phyloP scores from a whole-genome alignment of 2,329 filamentous ascomycete genomes.

The Torrubiellomyces zombiae region DNA sequence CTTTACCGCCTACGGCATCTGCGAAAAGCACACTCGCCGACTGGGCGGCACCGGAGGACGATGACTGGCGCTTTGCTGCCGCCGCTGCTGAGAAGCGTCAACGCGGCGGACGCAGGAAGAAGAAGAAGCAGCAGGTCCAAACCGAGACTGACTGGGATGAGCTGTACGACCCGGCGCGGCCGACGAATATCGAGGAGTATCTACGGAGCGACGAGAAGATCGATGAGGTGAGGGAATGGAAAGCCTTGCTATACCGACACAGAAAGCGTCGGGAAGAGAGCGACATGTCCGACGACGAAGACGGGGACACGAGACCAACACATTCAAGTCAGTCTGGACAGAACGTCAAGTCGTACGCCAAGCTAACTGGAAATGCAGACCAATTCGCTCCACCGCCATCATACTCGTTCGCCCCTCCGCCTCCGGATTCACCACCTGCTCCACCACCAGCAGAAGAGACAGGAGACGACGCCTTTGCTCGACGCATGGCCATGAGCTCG shows the following conservation, averaged over 20 bases:
- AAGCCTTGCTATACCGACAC: slow-evolving; percentile 60
- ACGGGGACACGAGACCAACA: slow-evolving; percentile 12
- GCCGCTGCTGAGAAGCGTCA: slow-evolving; percentile 45
- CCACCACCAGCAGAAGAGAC: slow-evolving; percentile 39
- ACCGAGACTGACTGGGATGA: slow-evolving; percentile 74
- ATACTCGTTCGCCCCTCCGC: slow-evolving; percentile 40
- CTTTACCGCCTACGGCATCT: slow-evolving; percentile 14
- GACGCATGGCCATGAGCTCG: slow-evolving; percentile 41
- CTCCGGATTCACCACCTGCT: slow-evolving; percentile 25
- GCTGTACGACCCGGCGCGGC: slow-evolving; percentile 69
- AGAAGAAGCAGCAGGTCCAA: slow-evolving; percentile 45
- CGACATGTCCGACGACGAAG: slow-evolving; percentile 23
- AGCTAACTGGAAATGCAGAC: slow-evolving; percentile 17
- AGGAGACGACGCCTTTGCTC: slow-evolving; percentile 54
- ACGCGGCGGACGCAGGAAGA: slow-evolving; percentile 64
- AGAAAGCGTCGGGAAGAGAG: slow-evolving; percentile 28
- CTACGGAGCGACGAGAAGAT: slow-evolving; percentile 71
- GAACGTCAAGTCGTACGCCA: too few species aligned
- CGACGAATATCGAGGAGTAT: slow-evolving; percentile 75
- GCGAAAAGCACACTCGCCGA: slow-evolving; percentile 60
- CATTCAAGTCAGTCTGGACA: slow-evolving; percentile 22
- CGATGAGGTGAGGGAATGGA: slow-evolving; percentile 70
- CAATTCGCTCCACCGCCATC: slow-evolving; percentile 43
- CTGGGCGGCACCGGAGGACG: slow-evolving; percentile 63
- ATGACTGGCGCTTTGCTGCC: slow-evolving; percentile 56